phyloP scores from a whole-genome alignment of 2,329 filamentous ascomycete genomes.

The Xylaria sp. region DNA sequence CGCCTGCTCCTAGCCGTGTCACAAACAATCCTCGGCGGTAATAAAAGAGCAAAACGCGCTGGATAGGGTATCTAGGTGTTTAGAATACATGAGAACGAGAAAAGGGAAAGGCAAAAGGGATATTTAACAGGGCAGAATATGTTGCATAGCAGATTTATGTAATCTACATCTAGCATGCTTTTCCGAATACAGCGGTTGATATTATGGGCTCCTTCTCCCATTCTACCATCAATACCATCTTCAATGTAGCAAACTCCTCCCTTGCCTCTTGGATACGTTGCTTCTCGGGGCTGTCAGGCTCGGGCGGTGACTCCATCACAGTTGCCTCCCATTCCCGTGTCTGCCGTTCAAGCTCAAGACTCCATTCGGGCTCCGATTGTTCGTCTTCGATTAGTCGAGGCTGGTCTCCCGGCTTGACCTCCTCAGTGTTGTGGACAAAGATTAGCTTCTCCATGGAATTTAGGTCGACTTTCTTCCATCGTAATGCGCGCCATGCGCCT shows the following conservation, averaged over 20 bases:
- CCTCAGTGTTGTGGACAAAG: slow-evolving; percentile 47
- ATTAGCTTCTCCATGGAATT: slow-evolving; percentile 46
- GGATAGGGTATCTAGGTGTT: slow-evolving; percentile 30
- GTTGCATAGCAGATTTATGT: slow-evolving; percentile 35
- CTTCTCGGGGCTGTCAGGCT: slow-evolving; percentile 40
- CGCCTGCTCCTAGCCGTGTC: not conserved
- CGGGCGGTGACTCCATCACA: slow-evolving; percentile 19
- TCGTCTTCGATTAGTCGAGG: slow-evolving; percentile 46
- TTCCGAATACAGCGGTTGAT: slow-evolving; percentile 47
- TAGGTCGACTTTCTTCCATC: slow-evolving; percentile 44
- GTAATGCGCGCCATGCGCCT: slow-evolving; percentile 47
- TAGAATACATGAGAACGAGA: not conserved
- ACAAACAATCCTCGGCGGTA: not conserved
- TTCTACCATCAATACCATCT: slow-evolving; percentile 45
- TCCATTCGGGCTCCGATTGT: slow-evolving; percentile 33
- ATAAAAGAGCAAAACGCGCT: not conserved
- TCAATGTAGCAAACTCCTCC: slow-evolving; percentile 47
- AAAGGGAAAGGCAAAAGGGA: not conserved
- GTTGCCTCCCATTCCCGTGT: slow-evolving; percentile 38
- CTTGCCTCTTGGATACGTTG: slow-evolving; percentile 47
- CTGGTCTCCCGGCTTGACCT: slow-evolving; percentile 39
- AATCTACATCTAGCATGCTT: slow-evolving; percentile 37
- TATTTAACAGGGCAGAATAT: slow-evolving; percentile 5
- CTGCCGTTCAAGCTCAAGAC: slow-evolving; percentile 39
- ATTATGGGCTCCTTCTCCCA: slow-evolving; percentile 47